Evolutionary conservation across 805 yeast genomes (phyloP).

Genomic region (Nakazawaea ambrosiae): DNA sequence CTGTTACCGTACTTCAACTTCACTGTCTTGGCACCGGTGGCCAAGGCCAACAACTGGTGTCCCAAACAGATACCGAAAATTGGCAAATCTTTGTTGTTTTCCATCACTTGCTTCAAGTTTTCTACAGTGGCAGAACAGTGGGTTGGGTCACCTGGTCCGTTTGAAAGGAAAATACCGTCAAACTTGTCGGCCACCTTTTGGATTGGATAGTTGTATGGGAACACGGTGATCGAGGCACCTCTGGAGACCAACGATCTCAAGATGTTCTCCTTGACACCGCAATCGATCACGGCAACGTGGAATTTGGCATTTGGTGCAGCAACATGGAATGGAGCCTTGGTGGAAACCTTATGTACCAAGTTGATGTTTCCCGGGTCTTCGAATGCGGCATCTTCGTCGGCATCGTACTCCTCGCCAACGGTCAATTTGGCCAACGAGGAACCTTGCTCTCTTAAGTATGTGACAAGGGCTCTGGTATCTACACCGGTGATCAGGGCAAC

Average conservation of each 20-base stretch:
- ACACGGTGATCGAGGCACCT: conserved; percentile 93
- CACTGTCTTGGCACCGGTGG: conserved; percentile 87
- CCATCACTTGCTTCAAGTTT: conserved; percentile 67
- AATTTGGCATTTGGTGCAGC: conserved; percentile 52
- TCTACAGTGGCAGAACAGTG: conserved; percentile 76
- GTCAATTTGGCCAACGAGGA: conserved; percentile 88
- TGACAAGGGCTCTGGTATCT: conserved; percentile 92
- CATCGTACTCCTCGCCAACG: conserved; percentile 86
- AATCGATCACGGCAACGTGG: conserved; percentile 91
- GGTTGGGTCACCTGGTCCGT: conserved; percentile 98
- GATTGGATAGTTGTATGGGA: conserved; percentile 93
- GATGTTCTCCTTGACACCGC: conserved; percentile 98
- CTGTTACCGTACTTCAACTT: conserved; percentile 97
- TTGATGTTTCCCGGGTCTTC: conserved; percentile 87
- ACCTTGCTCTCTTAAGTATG: conserved; percentile 92
- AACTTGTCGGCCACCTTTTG: conserved; percentile 86
- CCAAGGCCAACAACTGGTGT: conserved; percentile 92
- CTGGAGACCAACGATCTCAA: conserved; percentile 88
- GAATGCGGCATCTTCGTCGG: conserved; percentile 85
- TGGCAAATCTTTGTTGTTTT: conserved; percentile 59
- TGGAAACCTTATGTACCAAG: conserved; percentile 88
- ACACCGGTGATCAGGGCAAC: conserved; percentile 96
- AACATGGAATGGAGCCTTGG: conserved; percentile 91
- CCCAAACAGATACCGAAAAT: conserved; percentile 98
- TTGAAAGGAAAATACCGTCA: conserved; percentile 91